Percentiles rank a stretch among this genome's conserved stretches.
Evolutionary conservation across 164 flowering plant species (phyloP).

Genomic region (Aristolochia californica): DNA sequence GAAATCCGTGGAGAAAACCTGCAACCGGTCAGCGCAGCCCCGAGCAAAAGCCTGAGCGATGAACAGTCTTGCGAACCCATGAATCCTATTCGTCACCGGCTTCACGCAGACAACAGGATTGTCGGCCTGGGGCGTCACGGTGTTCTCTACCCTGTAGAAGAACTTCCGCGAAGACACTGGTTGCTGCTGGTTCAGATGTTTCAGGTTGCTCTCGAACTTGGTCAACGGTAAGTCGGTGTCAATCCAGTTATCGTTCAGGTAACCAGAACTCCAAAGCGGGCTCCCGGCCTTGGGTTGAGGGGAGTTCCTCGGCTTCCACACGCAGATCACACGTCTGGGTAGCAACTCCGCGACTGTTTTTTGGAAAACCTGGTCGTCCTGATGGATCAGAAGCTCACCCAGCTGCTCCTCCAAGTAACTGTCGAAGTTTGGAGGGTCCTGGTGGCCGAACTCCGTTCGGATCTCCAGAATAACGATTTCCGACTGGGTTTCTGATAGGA

Average conservation of each 20-base stretch:
- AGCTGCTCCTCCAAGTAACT: conserved; percentile 63
- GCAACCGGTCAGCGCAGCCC: conserved; percentile 57
- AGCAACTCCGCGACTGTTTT: conserved; percentile 66
- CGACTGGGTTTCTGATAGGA: conserved; percentile 62
- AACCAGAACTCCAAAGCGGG: conserved; percentile 63
- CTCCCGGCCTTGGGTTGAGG: conserved; percentile 52
- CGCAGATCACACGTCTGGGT: conserved; percentile 71
- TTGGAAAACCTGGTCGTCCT: conserved; percentile 59
- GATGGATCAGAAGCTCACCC: conserved; percentile 67
- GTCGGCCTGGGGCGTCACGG: conserved; percentile 81
- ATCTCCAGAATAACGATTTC: conserved; percentile 77
- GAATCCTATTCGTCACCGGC: conserved; percentile 71
- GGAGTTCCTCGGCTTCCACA: conserved; percentile 85
- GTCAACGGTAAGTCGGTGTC: conserved; percentile 84
- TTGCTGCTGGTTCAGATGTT: conserved; percentile 59
- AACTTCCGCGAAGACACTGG: conserved; percentile 49
- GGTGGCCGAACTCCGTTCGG: conserved; percentile 79
- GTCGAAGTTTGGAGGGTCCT: conserved; percentile 82
- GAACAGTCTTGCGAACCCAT: conserved; percentile 56
- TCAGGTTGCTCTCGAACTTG: conserved; percentile 77
- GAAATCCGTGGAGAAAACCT: conserved; percentile 77
- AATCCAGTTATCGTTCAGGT: conserved; percentile 84
- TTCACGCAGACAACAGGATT: conserved; percentile 71
- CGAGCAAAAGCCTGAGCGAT: conserved; percentile 43
- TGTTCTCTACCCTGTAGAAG: conserved; percentile 93